Evolutionary conservation across 2,329 filamentous ascomycete genomes (phyloP).

Genomic region (Plectosphaerella plurivora): DNA sequence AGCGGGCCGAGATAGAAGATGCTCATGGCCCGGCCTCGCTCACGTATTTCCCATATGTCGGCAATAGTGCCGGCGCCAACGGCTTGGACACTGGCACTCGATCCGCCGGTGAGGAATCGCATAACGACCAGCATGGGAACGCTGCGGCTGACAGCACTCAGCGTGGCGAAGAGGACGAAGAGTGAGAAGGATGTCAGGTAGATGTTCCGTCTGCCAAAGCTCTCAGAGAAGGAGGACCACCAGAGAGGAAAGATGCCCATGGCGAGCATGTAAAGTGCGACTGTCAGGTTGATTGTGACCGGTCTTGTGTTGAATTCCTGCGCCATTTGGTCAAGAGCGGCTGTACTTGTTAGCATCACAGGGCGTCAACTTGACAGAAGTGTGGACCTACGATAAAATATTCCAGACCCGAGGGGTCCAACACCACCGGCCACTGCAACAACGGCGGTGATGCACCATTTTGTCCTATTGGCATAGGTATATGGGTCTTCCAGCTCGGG

Average conservation of each 20-base stretch:
- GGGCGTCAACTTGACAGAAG: neutral
- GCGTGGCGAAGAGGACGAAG: constrained; percentile 66
- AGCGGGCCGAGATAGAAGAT: constrained; percentile 78
- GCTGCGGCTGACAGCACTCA: constrained; percentile 64
- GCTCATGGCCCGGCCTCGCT: constrained; percentile 76
- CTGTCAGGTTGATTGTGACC: constrained; percentile 68
- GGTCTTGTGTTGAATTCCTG: constrained; percentile 55
- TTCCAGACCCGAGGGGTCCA: constrained; percentile 78
- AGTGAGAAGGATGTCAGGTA: constrained; percentile 71
- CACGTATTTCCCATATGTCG: constrained; percentile 70
- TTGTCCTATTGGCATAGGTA: constrained; percentile 67
- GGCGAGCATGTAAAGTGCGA: constrained; percentile 76
- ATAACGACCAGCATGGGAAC: constrained; percentile 76
- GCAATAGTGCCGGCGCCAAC: constrained; percentile 81
- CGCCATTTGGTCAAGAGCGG: constrained; percentile 62
- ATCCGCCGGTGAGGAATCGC: constrained; percentile 69
- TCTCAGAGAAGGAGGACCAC: constrained; percentile 81
- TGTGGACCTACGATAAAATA: constrained; percentile 67
- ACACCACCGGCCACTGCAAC: constrained; percentile 73
- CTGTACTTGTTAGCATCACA: constrained; percentile 32
- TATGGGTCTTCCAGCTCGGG: constrained; percentile 76
- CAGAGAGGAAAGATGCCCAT: constrained; percentile 84
- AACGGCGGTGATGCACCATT: constrained; percentile 80
- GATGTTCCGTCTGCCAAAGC: constrained; percentile 68
- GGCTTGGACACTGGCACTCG: constrained; percentile 75